Evolutionary conservation across 1,284 basidiomycete genomes (phyloP), one percentile per base, ranked within the genome.

Genomic region (Bondarzewia mesenterica): DNA sequence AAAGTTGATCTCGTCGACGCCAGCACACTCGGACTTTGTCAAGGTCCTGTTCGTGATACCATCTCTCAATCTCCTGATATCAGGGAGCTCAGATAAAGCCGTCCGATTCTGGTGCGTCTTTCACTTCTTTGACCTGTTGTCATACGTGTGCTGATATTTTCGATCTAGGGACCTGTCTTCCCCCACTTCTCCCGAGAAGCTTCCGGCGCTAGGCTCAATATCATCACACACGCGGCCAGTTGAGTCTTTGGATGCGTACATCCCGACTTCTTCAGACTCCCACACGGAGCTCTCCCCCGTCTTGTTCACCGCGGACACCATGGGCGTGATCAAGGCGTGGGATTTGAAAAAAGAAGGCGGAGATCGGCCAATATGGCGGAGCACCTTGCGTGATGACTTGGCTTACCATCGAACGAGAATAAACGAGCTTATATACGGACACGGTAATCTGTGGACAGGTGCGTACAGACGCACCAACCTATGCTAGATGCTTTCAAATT

Each of bases 1-100:
- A 57, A 63, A 67, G 15, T 53, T 81, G 22, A 64, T 92, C n/a
- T 84, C 78, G 0, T 80, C 84, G 0, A 85, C 84, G 0, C 66
- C 73, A n/a, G 89, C 83, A 1, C 93, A 96, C 60, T 70, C 74
- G 0, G 93, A 96, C 65, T 96, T 96, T 57, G 77, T 96, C 51
- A 96, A 95, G 67, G 72, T 77, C 25, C 67, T 95, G 22, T 72
- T 83, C 37, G 78, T 89, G 23, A 67, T 93, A 14, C 79, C 86
- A 1, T 66, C 74, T 1, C 69, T 82, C 7, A 67, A 74, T 4
- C 64, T 93, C 14, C 67, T 98, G 22, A 70, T 94, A 7, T 94
- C 93, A 0, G 89, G 89, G 15, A 84, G 92, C 20, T 96, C 94
- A 6, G 95, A 99, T 66, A 93, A 93, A 58, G 80, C 85, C 14